phyloP scores from a whole-genome alignment of 345 rosid genomes.

The Anastatica hierochuntica region DNA sequence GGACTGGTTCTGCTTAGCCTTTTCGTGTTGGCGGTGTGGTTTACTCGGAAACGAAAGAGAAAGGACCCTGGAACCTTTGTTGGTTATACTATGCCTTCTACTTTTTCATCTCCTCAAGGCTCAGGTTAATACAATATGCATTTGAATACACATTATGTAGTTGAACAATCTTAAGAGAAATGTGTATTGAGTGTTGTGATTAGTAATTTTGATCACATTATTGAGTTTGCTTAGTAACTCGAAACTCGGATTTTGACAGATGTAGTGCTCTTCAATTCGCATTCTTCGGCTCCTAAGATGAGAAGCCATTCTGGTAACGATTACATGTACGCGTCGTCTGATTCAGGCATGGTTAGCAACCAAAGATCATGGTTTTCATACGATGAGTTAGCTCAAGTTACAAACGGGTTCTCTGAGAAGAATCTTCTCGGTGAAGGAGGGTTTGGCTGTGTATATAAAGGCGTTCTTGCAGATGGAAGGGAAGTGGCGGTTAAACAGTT shows the following conservation, averaged over 20 bases:
- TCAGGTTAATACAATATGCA: slow-evolving; percentile 47
- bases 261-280: slow-evolving; percentile 46
- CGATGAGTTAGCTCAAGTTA: slow-evolving; percentile 65
- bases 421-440: slow-evolving; percentile 98
- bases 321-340: slow-evolving; percentile 51
- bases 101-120: slow-evolving; percentile 73
- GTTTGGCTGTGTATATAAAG: slow-evolving; percentile 96
- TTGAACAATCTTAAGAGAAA: neutral
- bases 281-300: slow-evolving; percentile 36
- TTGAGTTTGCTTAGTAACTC: neutral
- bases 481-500: slow-evolving; percentile 93
- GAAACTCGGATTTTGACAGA: slow-evolving; percentile 33
- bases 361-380: slow-evolving; percentile 87
- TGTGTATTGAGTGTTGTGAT: too few species aligned
- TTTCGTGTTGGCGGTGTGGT: slow-evolving; percentile 65
- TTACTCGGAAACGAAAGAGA: slow-evolving; percentile 48
- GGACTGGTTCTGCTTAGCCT: slow-evolving; percentile 55
- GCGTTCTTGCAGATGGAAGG: slow-evolving; percentile 64
- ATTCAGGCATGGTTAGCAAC: slow-evolving; percentile 56
- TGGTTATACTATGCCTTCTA: slow-evolving; percentile 64
- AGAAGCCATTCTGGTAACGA: slow-evolving; percentile 48
- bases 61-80: slow-evolving; percentile 33
- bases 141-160: neutral
- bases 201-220: too few species aligned
- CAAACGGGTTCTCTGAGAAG: slow-evolving; percentile 54